Conservation (phyloP, 1,284 basidiomycete genomes). For the Rhodotorula mucilaginosa region DNA sequence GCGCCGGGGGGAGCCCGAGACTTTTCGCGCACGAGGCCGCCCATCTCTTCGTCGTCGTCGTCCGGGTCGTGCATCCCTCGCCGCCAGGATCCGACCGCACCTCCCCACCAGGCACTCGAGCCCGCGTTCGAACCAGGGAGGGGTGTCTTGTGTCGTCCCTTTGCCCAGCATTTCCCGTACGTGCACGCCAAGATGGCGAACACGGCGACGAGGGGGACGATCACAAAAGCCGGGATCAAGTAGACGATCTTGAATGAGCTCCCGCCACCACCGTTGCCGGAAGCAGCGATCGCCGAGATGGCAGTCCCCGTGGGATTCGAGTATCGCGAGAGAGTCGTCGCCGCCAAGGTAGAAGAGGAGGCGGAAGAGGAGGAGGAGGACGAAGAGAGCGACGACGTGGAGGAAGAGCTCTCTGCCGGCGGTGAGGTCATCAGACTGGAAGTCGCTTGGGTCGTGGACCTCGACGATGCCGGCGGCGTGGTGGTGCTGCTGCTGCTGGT, state of each 20-base stretch:
- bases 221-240: conserved; percentile 37
- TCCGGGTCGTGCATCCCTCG: conserved; percentile 1
- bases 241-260: conserved; percentile 28
- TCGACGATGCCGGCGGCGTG: background rate
- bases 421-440: background rate
- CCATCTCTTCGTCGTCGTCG: conserved; percentile 14
- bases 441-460: background rate
- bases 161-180: conserved; percentile 31
- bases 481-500: background rate
- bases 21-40: conserved; percentile 21
- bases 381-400: background rate
- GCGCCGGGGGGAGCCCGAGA: background rate
- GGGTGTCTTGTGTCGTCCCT: background rate
- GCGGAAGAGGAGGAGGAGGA: background rate
- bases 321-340: conserved; percentile 6
- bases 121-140: background rate
- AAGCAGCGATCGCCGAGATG: background rate
- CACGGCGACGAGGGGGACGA: conserved; percentile 22
- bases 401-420: background rate
- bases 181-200: conserved; percentile 18
- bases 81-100: conserved; percentile 5
- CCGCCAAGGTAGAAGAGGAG: background rate
- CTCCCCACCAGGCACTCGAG: conserved; percentile 6
- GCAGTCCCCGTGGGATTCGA: background rate
- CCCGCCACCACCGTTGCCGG: background rate